Evolutionary conservation across 768 basidiomycete species (phyloP).

Genomic region (Hygrocybe coccinea): DNA sequence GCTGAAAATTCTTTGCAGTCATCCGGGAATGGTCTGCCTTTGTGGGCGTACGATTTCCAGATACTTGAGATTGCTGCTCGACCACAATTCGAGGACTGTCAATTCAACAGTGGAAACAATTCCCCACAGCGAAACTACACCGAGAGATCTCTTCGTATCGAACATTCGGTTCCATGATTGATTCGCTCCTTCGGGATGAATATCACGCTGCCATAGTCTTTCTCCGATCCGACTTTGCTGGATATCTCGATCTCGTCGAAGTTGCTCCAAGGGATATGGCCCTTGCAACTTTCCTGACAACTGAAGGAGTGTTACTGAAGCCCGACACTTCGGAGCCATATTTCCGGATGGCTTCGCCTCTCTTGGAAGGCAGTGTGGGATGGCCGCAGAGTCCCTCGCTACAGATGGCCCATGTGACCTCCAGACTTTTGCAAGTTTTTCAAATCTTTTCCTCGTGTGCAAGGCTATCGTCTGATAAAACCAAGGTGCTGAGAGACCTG

Average conservation of each 20-base stretch:
- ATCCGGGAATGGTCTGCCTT: too few species aligned
- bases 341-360: constrained; percentile 1
- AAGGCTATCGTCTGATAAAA: too few species aligned
- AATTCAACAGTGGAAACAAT: constrained; percentile 1
- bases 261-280: not conserved
- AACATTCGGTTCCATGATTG: constrained; percentile 9
- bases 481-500: too few species aligned
- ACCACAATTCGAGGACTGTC: not conserved
- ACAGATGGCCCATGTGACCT: too few species aligned
- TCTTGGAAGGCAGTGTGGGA: constrained; percentile 6
- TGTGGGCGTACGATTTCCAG: constrained; percentile 10
- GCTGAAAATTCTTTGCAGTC: constrained; percentile 6
- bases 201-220: constrained; percentile 2
- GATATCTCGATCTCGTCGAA: constrained; percentile 6
- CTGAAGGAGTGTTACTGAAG: too few species aligned
- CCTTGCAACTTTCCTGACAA: constrained; percentile 3
- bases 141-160: constrained; percentile 1
- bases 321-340: not conserved
- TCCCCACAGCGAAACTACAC: constrained; percentile 3
- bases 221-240: constrained; percentile 10
- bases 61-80: not conserved
- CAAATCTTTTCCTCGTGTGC: too few species aligned
- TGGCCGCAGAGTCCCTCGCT: too few species aligned
- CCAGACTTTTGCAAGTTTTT: too few species aligned
- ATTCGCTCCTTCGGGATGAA: constrained; percentile 5